Evolutionary conservation across 352 stramenopile species (phyloP), one percentile per base, ranked within the genome.

Genomic region (Globisporangium irregulare): DNA sequence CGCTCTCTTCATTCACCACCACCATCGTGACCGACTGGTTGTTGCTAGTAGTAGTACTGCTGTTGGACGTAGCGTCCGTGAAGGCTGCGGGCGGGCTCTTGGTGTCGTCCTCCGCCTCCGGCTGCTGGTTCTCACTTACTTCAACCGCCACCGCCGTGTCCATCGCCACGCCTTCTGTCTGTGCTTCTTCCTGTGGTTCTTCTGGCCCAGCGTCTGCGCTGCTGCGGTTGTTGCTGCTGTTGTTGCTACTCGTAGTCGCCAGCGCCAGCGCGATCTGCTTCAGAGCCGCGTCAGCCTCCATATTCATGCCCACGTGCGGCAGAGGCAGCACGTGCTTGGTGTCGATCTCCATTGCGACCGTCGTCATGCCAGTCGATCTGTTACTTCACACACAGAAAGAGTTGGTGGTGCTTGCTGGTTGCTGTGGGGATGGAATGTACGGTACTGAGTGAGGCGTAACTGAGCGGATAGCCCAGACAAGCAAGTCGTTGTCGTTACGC

Each of bases 281-380:
- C 46, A 36, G 1, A 18, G 20, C 29, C 32, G 48, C 29, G 29
- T 66, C 61, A 8, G 32, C 22, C 20, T 22, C 24, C 29, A 29
- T 61, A 10, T 48, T n/a, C 22, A 59, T 12, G 18, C 22, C n/a
- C 59, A 20, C 34, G 8, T 36, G 34, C 15, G 59, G 41, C 14
- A 29, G 27, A 29, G 34, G 34, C 34, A 54, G 59, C 59, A 56
- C 59, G 41, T 64, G 59, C 25, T 64, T 53, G 24, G 59, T 22
- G 38, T 64, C 59, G 59, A 56, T 38, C 59, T 38, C 59, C 59
- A 64, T 64, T 24, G 59, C 56, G 29, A 61, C 56, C 15, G 56
- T 64, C 59, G 59, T 55, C 59, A 64, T 64, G 27, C 27, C 27
- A 29, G 24, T 25, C 54, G n/a, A 25, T 25, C 8, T 59, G 54